Evolutionary conservation across 352 stramenopile species (phyloP).

Genomic region (Thalassiosira mediterranea): DNA sequence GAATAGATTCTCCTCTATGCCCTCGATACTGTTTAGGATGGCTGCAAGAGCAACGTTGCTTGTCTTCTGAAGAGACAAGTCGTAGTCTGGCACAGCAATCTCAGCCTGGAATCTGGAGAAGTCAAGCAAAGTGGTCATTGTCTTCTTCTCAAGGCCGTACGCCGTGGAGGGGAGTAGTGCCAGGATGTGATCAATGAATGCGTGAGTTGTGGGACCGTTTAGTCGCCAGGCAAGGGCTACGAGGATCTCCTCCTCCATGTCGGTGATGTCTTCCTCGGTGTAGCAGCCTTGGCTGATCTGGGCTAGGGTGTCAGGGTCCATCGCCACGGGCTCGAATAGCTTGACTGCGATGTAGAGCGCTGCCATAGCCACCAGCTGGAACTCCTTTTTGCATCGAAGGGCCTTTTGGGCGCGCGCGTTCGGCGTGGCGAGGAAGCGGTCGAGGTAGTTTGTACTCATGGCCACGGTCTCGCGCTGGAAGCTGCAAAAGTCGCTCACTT

Average conservation of each 20-base stretch:
- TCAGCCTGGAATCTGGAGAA: slow-evolving; percentile 74
- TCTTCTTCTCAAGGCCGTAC: not conserved
- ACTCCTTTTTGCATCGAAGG: slow-evolving; percentile 35
- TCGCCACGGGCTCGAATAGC: slow-evolving; percentile 64
- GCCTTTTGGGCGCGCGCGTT: slow-evolving; percentile 5
- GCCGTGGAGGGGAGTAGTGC: slow-evolving; percentile 41
- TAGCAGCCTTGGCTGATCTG: slow-evolving; percentile 68
- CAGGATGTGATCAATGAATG: slow-evolving; percentile 68
- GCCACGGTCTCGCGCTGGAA: slow-evolving; percentile 55
- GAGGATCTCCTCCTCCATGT: slow-evolving; percentile 74
- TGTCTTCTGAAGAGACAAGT: slow-evolving; percentile 53
- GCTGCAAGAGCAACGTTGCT: slow-evolving; percentile 62
- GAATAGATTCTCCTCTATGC: slow-evolving; percentile 56
- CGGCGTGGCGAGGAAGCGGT: slow-evolving; percentile 57
- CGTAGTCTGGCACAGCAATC: slow-evolving; percentile 65
- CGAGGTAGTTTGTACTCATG: slow-evolving; percentile 56
- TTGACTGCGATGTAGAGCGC: slow-evolving; percentile 62
- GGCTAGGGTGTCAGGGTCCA: slow-evolving; percentile 65
- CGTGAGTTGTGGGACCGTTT: slow-evolving; percentile 66
- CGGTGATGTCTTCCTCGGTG: slow-evolving; percentile 64
- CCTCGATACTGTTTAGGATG: slow-evolving; percentile 71
- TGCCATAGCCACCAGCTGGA: slow-evolving; percentile 49
- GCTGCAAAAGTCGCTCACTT: slow-evolving; percentile 68
- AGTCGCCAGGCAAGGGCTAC: slow-evolving; percentile 63
- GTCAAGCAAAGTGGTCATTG: slow-evolving; percentile 34